Conservation (phyloP, 106 monocot species). For the Narthecium ossifragum region DNA sequence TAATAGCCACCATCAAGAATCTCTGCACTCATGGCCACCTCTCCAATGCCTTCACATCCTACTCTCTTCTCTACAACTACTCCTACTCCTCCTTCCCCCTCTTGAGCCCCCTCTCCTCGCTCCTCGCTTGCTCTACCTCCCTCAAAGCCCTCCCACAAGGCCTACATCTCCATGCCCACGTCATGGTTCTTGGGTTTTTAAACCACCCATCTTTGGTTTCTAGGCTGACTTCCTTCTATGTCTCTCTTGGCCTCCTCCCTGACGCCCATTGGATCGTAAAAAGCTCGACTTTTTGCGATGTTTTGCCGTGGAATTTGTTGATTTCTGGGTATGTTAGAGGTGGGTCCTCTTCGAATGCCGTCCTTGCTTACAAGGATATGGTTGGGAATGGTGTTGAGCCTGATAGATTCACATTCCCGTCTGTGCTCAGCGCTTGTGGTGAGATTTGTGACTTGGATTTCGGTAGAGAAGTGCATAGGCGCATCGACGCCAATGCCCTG, state of each 20-base stretch:
- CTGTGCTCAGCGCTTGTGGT: constrained; percentile 54
- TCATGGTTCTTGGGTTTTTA: neutral
- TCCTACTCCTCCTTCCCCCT: neutral
- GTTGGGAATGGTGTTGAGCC: constrained; percentile 14
- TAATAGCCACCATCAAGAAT: neutral
- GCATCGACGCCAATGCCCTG: neutral
- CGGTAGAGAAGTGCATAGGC: constrained; percentile 25
- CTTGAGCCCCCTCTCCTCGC: neutral
- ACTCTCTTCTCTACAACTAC: neutral
- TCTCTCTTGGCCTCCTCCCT: neutral
- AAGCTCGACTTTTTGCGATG: neutral
- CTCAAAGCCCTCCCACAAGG: neutral
- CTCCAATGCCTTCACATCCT: neutral
- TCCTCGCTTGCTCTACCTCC: neutral
- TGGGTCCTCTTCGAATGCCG: constrained; percentile 12
- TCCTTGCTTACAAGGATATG: constrained; percentile 32
- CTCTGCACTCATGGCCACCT: neutral
- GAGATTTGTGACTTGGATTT: constrained; percentile 30
- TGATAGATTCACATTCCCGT: constrained; percentile 44
- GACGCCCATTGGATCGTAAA: neutral
- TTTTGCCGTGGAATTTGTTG: constrained; percentile 47
- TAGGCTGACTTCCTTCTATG: neutral
- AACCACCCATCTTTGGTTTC: neutral
- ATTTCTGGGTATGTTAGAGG: constrained; percentile 30
- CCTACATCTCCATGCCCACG: neutral